These are phyloP conservation scores for Trichocladium uniseriatum DNA, from an alignment of 495 filamentous ascomycete genomes.

Conservation along the genomic window DNA sequence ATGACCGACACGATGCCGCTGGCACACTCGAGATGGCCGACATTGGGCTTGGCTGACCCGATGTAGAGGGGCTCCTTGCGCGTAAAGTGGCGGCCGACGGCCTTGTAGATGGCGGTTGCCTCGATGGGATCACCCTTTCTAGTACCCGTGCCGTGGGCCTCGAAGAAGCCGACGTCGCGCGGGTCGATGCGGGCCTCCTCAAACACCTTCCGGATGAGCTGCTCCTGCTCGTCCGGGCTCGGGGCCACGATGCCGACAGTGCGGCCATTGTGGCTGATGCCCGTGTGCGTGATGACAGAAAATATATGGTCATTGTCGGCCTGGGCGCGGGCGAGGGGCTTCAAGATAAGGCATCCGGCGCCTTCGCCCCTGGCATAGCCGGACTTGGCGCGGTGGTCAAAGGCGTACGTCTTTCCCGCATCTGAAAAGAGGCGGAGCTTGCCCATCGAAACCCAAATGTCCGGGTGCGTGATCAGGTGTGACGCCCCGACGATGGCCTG, in stretches of 20 bases:
- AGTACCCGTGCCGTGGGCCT: constrained; percentile 53
- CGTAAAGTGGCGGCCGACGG: constrained; percentile 30
- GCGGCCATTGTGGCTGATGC: constrained; percentile 48
- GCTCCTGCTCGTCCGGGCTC: constrained; percentile 41
- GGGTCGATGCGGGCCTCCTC: constrained; percentile 33
- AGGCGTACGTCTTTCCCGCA: constrained; percentile 31
- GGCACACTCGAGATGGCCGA: constrained; percentile 51
- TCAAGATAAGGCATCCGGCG: constrained; percentile 39
- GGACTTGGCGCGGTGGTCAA: constrained; percentile 34
- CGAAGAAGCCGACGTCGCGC: constrained; percentile 37
- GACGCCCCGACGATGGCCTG: constrained; percentile 40
- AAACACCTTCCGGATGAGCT: constrained; percentile 36
- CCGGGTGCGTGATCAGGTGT: constrained; percentile 35
- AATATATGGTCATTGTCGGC: constrained; percentile 47
- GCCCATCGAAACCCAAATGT: constrained; percentile 34
- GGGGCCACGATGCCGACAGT: constrained; percentile 47
- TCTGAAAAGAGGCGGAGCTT: constrained; percentile 30
- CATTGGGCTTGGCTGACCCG: constrained; percentile 51
- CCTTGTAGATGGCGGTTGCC: constrained; percentile 43
- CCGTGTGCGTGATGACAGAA: constrained; percentile 44
- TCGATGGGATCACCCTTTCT: constrained; percentile 54
- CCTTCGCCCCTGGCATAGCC: constrained; percentile 40
- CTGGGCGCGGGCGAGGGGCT: constrained; percentile 44
- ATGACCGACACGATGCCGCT: constrained; percentile 50
- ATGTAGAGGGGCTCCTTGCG: constrained; percentile 39